Evolutionary conservation across 306 rosid species (phyloP), one percentile per base, ranked within the genome.

Genomic region (Medicago arabica): DNA sequence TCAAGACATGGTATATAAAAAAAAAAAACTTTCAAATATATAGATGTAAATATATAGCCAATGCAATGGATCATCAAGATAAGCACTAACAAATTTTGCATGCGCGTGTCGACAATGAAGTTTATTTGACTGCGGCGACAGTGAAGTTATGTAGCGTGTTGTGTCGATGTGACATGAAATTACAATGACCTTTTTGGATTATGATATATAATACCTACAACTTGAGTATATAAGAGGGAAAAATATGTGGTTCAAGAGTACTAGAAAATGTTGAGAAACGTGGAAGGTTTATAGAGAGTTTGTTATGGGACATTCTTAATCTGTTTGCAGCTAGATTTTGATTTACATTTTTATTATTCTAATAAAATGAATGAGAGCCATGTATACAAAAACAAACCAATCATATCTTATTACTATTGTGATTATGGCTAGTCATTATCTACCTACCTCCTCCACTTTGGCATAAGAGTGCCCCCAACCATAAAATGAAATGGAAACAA

Each of bases 211-310:
- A 70, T n/a, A 16, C 3, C 17, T 58, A 40, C 5, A 15, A 4
- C 39, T n/a, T 11, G 21, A 21, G 68, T 51, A 51, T 40, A 4
- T 19, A 28, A 31, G 57, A 75, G 67, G 60, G 8, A 16, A 64
- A 62, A 76, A 81, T 61, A 2, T 72, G 85, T 77, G 85, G 82
- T 76, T 77, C 53, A 65, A 47, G 77, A 76, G 18, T n/a, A 18
- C 62, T 9, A 10, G 34, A 3, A 63, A 70, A 11, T 71, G 47
- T 38, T 58, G 3, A 64, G 51, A 46, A 71, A 77, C 81, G 85
- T 76, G 81, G 78, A 70, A 44, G 67, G 74, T 67, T 67, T 59
- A 7, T 15, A 70, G 9, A 67, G 79, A 38, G 57, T 7, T 10
- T 21, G 51, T 68, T 41, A 62, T 17, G 11, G 39, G 75, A 44